Conservation (phyloP, 1,139 yeast species). For the Suhomyces guaymorum region DNA sequence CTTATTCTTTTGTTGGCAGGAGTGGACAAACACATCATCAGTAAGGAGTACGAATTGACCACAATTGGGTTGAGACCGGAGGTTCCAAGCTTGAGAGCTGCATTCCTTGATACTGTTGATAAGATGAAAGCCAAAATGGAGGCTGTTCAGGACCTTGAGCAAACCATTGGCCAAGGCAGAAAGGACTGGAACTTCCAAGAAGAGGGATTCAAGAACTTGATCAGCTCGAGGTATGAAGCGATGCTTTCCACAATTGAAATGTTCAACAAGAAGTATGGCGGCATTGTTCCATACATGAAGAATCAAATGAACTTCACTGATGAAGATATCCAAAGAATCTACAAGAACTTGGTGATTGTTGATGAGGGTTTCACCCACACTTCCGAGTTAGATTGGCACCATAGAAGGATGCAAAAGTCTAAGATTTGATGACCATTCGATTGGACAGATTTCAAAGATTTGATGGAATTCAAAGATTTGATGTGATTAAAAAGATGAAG, state of each 20-base stretch:
- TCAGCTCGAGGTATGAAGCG: conserved; percentile 69
- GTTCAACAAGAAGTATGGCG: conserved; percentile 55
- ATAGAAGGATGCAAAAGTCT: conserved; percentile 20
- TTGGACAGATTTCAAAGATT: not conserved
- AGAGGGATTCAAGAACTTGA: conserved; percentile 56
- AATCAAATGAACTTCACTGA: conserved; percentile 47
- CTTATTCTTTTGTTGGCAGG: conserved; percentile 62
- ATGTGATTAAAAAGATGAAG: too few species aligned
- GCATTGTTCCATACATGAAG: conserved; percentile 52
- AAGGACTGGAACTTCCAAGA: conserved; percentile 42
- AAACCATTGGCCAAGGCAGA: conserved; percentile 36
- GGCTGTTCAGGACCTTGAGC: conserved; percentile 28
- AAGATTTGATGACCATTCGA: conserved; percentile 13
- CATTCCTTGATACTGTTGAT: conserved; percentile 33
- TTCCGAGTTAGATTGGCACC: conserved; percentile 29
- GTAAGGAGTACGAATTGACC: conserved; percentile 75
- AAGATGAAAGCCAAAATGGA: conserved; percentile 31
- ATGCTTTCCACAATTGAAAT: conserved; percentile 64
- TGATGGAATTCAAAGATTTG: too few species aligned
- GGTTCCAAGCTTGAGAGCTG: conserved; percentile 36
- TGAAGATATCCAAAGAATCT: conserved; percentile 52
- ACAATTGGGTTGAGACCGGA: conserved; percentile 62
- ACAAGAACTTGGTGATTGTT: conserved; percentile 41
- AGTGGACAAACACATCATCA: conserved; percentile 63
- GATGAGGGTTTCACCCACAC: conserved; percentile 22